Evolutionary conservation across 495 filamentous ascomycete genomes (phyloP).

Genomic region (Tuber melanosporum): DNA sequence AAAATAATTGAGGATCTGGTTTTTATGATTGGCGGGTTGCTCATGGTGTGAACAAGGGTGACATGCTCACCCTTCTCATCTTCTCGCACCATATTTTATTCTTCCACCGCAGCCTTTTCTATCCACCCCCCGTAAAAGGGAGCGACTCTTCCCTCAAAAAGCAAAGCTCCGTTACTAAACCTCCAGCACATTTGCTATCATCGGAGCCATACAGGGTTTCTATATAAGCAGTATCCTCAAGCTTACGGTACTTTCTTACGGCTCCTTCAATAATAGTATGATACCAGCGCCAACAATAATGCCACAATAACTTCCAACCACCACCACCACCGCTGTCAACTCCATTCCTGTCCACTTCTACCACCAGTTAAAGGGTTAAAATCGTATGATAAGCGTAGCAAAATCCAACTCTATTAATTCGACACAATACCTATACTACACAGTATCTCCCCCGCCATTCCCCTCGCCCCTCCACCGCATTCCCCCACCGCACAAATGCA

Average conservation of each 20-base stretch:
- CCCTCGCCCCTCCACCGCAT: neutral
- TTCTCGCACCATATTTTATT: neutral
- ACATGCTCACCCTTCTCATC: neutral
- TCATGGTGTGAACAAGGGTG: neutral
- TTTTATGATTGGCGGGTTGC: neutral
- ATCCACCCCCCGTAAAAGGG: neutral
- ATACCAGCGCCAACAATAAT: neutral
- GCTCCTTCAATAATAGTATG: neutral
- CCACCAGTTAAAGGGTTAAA: neutral
- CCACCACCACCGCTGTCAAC: neutral
- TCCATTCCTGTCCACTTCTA: neutral
- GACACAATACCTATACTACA: neutral
- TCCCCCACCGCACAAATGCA: neutral
- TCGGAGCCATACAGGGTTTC: neutral
- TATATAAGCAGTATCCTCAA: neutral
- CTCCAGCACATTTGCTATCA: neutral
- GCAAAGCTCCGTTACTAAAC: neutral
- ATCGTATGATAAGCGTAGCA: neutral
- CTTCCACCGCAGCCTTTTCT: neutral
- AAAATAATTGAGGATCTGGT: neutral
- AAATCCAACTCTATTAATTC: neutral
- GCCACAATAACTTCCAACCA: neutral
- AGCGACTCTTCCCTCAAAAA: neutral
- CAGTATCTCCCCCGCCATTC: neutral
- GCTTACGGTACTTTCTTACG: neutral